Base-by-base conservation (phyloP, 805 yeast genomes). In the Metschnikowia cubensis region DNA sequence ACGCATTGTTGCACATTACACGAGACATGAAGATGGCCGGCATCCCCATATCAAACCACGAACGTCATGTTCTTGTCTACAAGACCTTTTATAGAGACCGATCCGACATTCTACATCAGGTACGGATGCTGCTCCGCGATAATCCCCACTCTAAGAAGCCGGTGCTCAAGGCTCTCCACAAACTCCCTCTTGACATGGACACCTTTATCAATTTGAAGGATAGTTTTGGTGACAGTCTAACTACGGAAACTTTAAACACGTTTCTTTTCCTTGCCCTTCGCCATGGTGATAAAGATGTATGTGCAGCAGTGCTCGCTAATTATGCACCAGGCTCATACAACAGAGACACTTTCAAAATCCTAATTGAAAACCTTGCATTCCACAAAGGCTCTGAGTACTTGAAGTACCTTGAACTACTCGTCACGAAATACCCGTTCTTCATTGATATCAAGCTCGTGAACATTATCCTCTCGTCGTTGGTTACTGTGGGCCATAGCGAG, bases 21-120 rank as follows among this genome's bases (percentile, higher is more conserved):
- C 53, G 57, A 37, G 76, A 72, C 48, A 47, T 70, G 45, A 59
- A 58, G 14, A 42, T 47, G 4, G 55, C 61, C 3, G 58, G 54
- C 1, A 49, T 70, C 17, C 71, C 71, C 8, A 48, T 71, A 6
- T 61, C 71, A 0, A 47, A 58, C 3, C 49, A 48, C 20, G 76
- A 73, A 54, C 71, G 64, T 47, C 63, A 60, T 31, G 49, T 55
- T 36, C 48, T 71, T 49, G 42, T 71, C 6, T 65, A 60, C 47
- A 56, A 62, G 48, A 58, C 61, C 3, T 71, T 69, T 49, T 73
- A 59, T 56, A 60, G 58, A 21, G 77, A 73, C 47, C 50, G 60
- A 20, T 53, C 52, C 0, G 62, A 57, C 6, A 59, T 72, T 2
- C 18, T 59, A 6, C 44, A 54, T 1, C 52, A 51, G 14, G 50